Evolutionary conservation across 2,329 filamentous ascomycete genomes (phyloP).

Genomic region (Dactylellina parvicollis): DNA sequence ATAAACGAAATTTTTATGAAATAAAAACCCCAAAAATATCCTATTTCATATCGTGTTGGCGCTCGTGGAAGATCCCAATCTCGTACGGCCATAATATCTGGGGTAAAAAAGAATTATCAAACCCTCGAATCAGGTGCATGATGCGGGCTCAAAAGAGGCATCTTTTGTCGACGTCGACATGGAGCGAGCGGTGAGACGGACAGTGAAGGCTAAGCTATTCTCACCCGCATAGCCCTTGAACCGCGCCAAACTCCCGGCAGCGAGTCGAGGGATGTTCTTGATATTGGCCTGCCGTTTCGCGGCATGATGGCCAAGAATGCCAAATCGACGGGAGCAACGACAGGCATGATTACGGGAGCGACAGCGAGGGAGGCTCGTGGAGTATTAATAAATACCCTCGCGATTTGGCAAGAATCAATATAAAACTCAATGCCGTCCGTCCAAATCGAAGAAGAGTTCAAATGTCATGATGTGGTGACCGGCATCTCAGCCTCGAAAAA

Average conservation of each 20-base stretch:
- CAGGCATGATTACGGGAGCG: neutral
- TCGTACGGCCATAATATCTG: neutral
- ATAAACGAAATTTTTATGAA: neutral
- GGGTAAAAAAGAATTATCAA: neutral
- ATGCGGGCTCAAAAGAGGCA: conserved; percentile 1
- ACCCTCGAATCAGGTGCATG: neutral
- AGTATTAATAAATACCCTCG: neutral
- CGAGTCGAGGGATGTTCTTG: too few species aligned
- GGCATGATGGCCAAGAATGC: neutral
- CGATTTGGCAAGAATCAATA: neutral
- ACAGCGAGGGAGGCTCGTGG: neutral
- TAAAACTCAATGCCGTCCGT: neutral
- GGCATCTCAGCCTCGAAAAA: conserved; percentile 52
- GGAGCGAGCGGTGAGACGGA: neutral
- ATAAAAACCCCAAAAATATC: neutral
- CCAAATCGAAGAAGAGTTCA: neutral
- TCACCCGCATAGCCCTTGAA: neutral
- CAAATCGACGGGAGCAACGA: neutral
- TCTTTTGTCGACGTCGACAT: neutral
- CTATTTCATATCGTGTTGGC: neutral
- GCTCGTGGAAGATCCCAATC: neutral
- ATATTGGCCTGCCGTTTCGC: neutral
- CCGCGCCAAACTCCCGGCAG: conserved; percentile 5
- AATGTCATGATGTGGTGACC: neutral
- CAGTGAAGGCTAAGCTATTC: neutral